Percentiles rank a stretch among this genome's conserved stretches.
phyloP scores from a whole-genome alignment of 2,329 filamentous ascomycete species.

The Sporothrix pallida region DNA sequence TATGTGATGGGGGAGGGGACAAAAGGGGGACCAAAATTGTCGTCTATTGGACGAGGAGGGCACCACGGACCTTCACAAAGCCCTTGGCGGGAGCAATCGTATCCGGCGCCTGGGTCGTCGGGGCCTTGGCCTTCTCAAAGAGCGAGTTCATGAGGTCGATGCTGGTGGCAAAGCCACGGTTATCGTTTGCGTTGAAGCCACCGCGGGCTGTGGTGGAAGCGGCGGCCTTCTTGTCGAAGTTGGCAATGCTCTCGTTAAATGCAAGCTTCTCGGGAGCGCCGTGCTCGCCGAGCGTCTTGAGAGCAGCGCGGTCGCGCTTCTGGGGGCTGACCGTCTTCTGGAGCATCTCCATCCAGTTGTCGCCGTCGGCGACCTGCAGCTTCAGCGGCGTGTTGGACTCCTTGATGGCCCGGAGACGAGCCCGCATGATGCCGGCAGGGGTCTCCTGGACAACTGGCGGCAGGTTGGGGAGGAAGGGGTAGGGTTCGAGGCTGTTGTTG shows the following conservation, averaged over 20 bases:
- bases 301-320: slow-evolving; percentile 84
- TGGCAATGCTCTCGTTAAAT: slow-evolving; percentile 43
- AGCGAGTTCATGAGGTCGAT: slow-evolving; percentile 97
- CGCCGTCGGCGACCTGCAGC: slow-evolving; percentile 68
- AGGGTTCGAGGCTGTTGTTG: slow-evolving; percentile 47
- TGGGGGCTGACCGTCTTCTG: slow-evolving; percentile 92
- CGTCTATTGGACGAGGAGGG: slow-evolving; percentile 42
- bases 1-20: background rate
- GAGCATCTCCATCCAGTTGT: slow-evolving; percentile 93
- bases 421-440: slow-evolving; percentile 67
- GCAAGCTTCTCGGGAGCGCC: slow-evolving; percentile 59
- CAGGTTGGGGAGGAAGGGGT: slow-evolving; percentile 57
- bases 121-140: slow-evolving; percentile 74
- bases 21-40: slow-evolving; percentile 31
- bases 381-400: slow-evolving; percentile 63
- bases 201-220: slow-evolving; percentile 42
- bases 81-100: slow-evolving; percentile 63
- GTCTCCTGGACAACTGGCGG: slow-evolving; percentile 55
- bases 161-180: slow-evolving; percentile 78
- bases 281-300: slow-evolving; percentile 63
- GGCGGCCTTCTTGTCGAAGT: slow-evolving; percentile 42
- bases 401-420: slow-evolving; percentile 68
- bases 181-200: slow-evolving; percentile 51
- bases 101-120: slow-evolving; percentile 57
- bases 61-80: slow-evolving; percentile 84